Evolutionary conservation across 306 rosid genomes (phyloP), one percentile per base, ranked within the genome.

Genomic region (Inga laurina): DNA sequence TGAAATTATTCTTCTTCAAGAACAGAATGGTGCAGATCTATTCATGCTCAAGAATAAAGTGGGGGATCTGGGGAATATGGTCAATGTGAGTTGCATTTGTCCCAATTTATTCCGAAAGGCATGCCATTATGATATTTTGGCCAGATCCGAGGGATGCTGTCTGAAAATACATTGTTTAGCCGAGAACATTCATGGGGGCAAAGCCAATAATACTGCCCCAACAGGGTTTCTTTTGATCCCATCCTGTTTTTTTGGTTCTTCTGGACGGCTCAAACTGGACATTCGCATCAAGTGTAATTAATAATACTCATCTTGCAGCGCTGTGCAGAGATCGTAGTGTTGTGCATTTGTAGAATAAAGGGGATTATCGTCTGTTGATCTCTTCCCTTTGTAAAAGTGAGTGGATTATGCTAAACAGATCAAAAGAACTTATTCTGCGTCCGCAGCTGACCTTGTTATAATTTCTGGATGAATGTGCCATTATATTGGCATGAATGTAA

Each of bases 171-270:
- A 79, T 37, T 86, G 91, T 49, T 43, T 76, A 35, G 73, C 87
- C 3, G 78, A 76, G 72, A 75, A 73, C 85, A 52, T 43, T 71
- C 89, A 51, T 41, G n/a, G 37, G 3, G 54, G 14, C 51, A 46
- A 32, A 10, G 72, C 44, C 9, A 65, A 12, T 27, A 30, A 0
- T 68, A 77, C 79, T 76, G 76, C 88, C 57, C 77, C 85, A 18
- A 22, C 84, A 0, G 76, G 77, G 39, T 87, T 72, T 73, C 83
- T 92, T 61, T 52, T 89, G 24, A 83, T 92, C 69, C 94, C 92
- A 2, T 6, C 11, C 16, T 74, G 74, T 4, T 88, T 82, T 78
- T 87, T 82, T 74, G 85, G 46, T 34, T 66, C 84, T 64, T 19
- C 45, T 3, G 56, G 82, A 22, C 74, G 54, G 84, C 48, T 83